phyloP scores from a whole-genome alignment of 2,329 filamentous ascomycete species.

The Fusarium sp. region DNA sequence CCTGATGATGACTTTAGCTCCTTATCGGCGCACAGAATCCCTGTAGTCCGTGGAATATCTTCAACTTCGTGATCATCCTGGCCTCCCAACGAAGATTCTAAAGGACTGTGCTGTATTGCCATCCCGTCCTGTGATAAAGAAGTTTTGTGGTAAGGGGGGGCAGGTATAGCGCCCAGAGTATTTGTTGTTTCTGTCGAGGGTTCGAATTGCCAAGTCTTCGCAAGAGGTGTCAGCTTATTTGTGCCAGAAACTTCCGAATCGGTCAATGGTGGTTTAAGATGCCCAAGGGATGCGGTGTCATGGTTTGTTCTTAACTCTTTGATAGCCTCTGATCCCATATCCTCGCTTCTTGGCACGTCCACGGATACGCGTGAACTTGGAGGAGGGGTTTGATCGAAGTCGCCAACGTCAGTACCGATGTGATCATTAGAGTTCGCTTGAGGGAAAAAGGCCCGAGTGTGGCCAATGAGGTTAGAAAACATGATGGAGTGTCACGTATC shows the following conservation, averaged over 20 bases:
- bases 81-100: background rate
- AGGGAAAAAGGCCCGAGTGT: slow-evolving; percentile 35
- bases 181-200: background rate
- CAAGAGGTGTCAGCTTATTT: slow-evolving; percentile 31
- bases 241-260: slow-evolving; percentile 30
- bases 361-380: slow-evolving; percentile 45
- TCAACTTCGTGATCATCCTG: background rate
- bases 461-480: slow-evolving; percentile 37
- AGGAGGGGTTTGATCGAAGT: slow-evolving; percentile 48
- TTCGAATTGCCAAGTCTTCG: slow-evolving; percentile 17
- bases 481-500: slow-evolving; percentile 17
- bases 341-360: slow-evolving; percentile 27
- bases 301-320: slow-evolving; percentile 9
- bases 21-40: background rate
- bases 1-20: background rate
- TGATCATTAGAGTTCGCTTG: slow-evolving; percentile 21
- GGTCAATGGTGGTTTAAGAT: slow-evolving; percentile 38
- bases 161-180: background rate
- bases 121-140: background rate
- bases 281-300: slow-evolving; percentile 22
- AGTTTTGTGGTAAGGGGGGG: background rate
- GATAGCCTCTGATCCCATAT: background rate
- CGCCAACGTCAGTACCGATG: slow-evolving; percentile 33
- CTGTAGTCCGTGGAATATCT: background rate
- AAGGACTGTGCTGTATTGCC: background rate